phyloP scores from a whole-genome alignment of 345 rosid genomes.

The Lumnitzera littorea region DNA sequence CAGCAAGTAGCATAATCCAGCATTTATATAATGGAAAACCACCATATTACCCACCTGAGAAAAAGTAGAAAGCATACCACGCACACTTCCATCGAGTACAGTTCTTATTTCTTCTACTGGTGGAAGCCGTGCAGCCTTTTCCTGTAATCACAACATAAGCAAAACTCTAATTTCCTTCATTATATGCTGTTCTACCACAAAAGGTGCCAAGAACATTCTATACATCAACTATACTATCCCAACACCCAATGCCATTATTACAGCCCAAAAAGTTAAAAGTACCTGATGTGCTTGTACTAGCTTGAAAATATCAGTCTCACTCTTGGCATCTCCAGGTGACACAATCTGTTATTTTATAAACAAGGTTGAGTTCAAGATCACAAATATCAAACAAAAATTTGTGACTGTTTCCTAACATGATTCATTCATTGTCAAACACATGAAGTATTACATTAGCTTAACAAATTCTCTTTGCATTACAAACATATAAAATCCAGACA shows the following conservation, averaged over 20 bases:
- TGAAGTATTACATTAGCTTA: no score
- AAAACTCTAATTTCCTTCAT: no score
- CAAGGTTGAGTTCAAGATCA: not conserved
- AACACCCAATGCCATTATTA: no score
- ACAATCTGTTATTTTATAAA: conserved; percentile 35
- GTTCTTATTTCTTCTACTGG: conserved; percentile 74
- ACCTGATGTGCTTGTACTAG: conserved; percentile 86
- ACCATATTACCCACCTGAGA: conserved; percentile 50
- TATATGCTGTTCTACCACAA: no score
- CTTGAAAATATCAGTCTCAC: conserved; percentile 47
- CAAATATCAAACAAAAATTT: not conserved
- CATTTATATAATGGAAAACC: not conserved
- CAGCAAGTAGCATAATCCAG: no score
- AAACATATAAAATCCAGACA: no score
- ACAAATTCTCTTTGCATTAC: no score
- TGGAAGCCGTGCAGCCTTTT: conserved; percentile 75
- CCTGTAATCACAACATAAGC: conserved; percentile 27
- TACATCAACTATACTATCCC: no score
- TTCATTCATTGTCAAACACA: not conserved
- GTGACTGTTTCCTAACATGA: not conserved
- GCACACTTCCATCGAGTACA: conserved; percentile 43
- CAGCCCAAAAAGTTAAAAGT: not conserved
- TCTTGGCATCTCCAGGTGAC: conserved; percentile 41
- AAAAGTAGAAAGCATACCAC: conserved; percentile 77
- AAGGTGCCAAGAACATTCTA: no score